Conservation (phyloP, 1,284 basidiomycete species). For the Austroboletus niveus region DNA sequence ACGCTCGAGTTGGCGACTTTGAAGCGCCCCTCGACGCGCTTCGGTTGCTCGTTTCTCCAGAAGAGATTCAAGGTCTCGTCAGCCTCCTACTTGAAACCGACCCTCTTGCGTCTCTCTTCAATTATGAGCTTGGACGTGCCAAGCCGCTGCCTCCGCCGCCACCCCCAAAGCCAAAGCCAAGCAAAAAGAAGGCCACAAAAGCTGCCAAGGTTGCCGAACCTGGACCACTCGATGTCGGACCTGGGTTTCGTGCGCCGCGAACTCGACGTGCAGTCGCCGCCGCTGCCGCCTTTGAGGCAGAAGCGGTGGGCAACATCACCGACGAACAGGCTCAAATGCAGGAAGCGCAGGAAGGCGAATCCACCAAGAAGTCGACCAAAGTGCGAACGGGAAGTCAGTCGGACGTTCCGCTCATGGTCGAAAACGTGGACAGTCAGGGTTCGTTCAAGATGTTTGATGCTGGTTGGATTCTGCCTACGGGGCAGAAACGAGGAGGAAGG, state of each 20-base stretch:
- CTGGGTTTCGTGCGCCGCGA: slow-evolving; percentile 48
- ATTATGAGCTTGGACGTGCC: slow-evolving; percentile 58
- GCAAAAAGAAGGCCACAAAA: slow-evolving; percentile 36
- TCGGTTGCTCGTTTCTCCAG: slow-evolving; percentile 50
- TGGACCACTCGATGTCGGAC: slow-evolving; percentile 20
- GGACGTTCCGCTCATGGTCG: slow-evolving; percentile 50
- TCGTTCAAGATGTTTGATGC: slow-evolving; percentile 84
- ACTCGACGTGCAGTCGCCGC: slow-evolving; percentile 44
- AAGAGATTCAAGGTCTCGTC: slow-evolving; percentile 49
- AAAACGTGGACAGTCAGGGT: slow-evolving; percentile 67
- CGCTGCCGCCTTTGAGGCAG: slow-evolving; percentile 43
- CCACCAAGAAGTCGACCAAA: slow-evolving; percentile 17
- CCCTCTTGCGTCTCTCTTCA: slow-evolving; percentile 67
- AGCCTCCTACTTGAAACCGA: slow-evolving; percentile 54
- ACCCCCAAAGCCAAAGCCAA: slow-evolving; percentile 35
- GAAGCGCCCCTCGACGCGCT: slow-evolving; percentile 64
- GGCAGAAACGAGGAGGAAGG: slow-evolving; percentile 59
- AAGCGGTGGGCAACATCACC: slow-evolving; percentile 23
- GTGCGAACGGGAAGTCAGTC: slow-evolving; percentile 29
- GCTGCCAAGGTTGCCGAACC: slow-evolving; percentile 30
- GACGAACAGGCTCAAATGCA: slow-evolving; percentile 4
- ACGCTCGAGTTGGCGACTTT: slow-evolving; percentile 55
- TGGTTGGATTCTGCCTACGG: slow-evolving; percentile 87
- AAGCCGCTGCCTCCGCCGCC: slow-evolving; percentile 56
- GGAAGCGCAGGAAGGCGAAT: slow-evolving; percentile 16